Percentiles rank a stretch among this genome's conserved stretches.
phyloP scores from a whole-genome alignment of 805 yeast genomes.

The Wickerhamiella cacticola region DNA sequence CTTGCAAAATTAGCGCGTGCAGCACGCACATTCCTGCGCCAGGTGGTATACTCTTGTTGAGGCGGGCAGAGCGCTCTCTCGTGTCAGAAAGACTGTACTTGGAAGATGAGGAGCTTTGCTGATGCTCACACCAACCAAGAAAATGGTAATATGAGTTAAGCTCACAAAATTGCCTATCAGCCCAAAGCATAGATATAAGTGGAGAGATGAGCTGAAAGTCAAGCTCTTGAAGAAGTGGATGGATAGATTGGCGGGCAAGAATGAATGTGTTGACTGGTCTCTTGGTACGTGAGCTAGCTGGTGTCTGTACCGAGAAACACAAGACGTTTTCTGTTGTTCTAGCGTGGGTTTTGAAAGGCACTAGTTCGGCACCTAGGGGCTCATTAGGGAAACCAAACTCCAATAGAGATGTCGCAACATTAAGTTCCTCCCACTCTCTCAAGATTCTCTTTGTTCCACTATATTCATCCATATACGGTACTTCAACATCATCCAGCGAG shows the following conservation, averaged over 20 bases:
- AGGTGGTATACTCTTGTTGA: background rate
- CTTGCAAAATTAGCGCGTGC: background rate
- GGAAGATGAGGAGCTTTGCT: background rate
- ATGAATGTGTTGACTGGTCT: background rate
- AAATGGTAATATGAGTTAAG: constrained; percentile 5
- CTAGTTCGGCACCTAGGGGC: background rate
- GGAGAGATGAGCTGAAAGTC: constrained; percentile 5
- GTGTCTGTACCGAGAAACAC: background rate
- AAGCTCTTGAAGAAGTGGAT: constrained; percentile 5
- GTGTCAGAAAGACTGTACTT: background rate
- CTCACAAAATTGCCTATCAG: background rate
- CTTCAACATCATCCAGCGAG: background rate
- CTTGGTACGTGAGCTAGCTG: background rate
- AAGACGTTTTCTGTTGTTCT: background rate
- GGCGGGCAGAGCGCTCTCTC: constrained; percentile 1
- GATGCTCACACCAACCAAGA: constrained; percentile 1
- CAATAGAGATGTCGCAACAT: background rate
- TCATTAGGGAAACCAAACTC: background rate
- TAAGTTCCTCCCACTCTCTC: background rate
- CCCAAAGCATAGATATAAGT: constrained; percentile 4
- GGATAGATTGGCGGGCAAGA: background rate
- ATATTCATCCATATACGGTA: background rate
- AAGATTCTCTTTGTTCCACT: background rate
- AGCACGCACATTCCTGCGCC: background rate
- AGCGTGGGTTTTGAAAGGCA: background rate